These are phyloP conservation scores for Taphrina sp. DNA, from an alignment of 1,139 yeast genomes.

Conservation along the genomic window DNA sequence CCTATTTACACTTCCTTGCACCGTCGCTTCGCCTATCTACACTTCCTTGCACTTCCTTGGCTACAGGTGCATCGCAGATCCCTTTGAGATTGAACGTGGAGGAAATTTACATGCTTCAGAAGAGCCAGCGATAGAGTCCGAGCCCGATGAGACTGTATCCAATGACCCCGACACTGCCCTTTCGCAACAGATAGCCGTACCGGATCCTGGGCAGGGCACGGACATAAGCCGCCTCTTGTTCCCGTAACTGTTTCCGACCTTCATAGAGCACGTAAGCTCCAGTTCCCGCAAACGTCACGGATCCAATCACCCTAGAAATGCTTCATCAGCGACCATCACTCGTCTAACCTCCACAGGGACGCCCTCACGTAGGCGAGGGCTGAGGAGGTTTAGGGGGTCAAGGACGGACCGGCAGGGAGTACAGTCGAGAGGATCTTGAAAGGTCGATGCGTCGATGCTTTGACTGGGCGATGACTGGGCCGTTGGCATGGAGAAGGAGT, in stretches of 20 bases:
- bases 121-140: slow-evolving; percentile 18
- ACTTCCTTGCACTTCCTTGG: too few species aligned
- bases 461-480: too few species aligned
- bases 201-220: neutral
- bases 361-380: too few species aligned
- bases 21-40: too few species aligned
- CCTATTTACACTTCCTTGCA: too few species aligned
- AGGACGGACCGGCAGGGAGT: slow-evolving; percentile 17
- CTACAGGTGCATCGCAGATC: too few species aligned
- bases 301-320: slow-evolving; percentile 12
- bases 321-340: neutral
- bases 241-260: slow-evolving; percentile 20
- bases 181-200: neutral
- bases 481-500: too few species aligned
- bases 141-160: slow-evolving; percentile 22
- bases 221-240: neutral
- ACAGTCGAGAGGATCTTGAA: slow-evolving; percentile 9
- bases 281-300: slow-evolving; percentile 24
- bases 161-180: slow-evolving; percentile 1
- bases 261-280: slow-evolving; percentile 27
- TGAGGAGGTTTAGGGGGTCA: neutral
- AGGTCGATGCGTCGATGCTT: too few species aligned
- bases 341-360: too few species aligned
- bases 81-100: too few species aligned
- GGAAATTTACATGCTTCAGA: too few species aligned